Evolutionary conservation across 495 filamentous ascomycete genomes (phyloP).

Genomic region (Geoglossum glabrum): DNA sequence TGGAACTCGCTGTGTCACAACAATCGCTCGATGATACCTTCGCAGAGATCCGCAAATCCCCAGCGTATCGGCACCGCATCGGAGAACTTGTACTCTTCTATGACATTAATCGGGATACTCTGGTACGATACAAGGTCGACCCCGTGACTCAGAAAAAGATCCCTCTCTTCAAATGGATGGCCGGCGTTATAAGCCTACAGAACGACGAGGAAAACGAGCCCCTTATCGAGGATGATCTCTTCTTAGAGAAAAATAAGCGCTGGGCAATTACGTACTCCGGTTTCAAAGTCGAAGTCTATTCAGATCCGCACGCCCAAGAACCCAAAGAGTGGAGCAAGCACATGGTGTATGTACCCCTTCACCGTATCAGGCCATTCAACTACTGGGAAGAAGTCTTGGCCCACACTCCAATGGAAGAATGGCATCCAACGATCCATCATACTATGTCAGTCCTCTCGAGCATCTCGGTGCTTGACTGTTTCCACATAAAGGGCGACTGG

Average conservation of each 20-base stretch:
- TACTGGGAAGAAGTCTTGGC: slow-evolving; percentile 28
- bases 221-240: slow-evolving; percentile 22
- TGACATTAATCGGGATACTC: slow-evolving; percentile 18
- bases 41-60: slow-evolving; percentile 18
- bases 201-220: slow-evolving; percentile 20
- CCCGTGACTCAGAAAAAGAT: slow-evolving; percentile 12
- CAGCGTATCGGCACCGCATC: slow-evolving; percentile 31
- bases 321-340: slow-evolving; percentile 24
- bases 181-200: slow-evolving; percentile 32
- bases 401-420: slow-evolving; percentile 18
- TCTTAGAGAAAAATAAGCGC: slow-evolving; percentile 19
- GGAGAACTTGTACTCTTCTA: slow-evolving; percentile 39
- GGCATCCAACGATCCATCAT: slow-evolving; percentile 34
- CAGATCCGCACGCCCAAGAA: slow-evolving; percentile 21
- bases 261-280: slow-evolving; percentile 30
- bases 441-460: slow-evolving; percentile 33
- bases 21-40: slow-evolving; percentile 16
- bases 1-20: slow-evolving; percentile 33
- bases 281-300: slow-evolving; percentile 35
- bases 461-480: slow-evolving; percentile 29
- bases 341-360: slow-evolving; percentile 27
- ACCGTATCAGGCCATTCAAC: slow-evolving; percentile 33
- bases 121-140: slow-evolving; percentile 13
- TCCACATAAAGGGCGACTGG: slow-evolving; percentile 31
- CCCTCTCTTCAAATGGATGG: slow-evolving; percentile 25